phyloP scores from a whole-genome alignment of 495 filamentous ascomycete genomes.

The Geopyxis carbonaria region DNA sequence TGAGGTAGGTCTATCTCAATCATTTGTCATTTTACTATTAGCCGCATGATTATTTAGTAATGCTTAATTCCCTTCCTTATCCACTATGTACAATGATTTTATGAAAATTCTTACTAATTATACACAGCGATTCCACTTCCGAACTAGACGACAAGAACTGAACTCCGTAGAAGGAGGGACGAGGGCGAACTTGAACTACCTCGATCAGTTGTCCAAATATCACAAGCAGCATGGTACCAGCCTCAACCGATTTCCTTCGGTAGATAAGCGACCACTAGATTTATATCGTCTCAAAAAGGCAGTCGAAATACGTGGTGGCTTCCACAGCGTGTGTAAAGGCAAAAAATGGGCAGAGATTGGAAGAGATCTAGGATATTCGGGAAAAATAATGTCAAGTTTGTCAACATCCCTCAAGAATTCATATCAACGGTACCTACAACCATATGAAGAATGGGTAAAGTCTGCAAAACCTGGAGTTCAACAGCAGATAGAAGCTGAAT shows the following conservation, averaged over 20 bases:
- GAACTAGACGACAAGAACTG: constrained; percentile 88
- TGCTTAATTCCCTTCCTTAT: neutral
- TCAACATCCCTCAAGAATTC: constrained; percentile 98
- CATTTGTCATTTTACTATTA: constrained; percentile 2
- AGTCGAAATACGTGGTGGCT: constrained; percentile 81
- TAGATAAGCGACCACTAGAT: constrained; percentile 95
- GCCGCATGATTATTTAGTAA: constrained; percentile 9
- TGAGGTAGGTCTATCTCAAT: constrained; percentile 45
- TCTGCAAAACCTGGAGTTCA: constrained; percentile 93
- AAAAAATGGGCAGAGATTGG: constrained; percentile 99
- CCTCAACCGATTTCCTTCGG: constrained; percentile 81
- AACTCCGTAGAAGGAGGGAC: constrained; percentile 99
- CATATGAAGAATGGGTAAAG: constrained; percentile 88
- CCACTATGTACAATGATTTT: constrained; percentile 6
- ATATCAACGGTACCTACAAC: constrained; percentile 86
- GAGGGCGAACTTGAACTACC: constrained; percentile 85
- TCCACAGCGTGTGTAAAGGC: constrained; percentile 85
- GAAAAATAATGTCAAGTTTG: constrained; percentile 99
- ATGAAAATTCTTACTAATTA: constrained; percentile 20
- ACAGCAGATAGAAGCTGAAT: constrained; percentile 80
- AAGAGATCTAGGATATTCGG: constrained; percentile 90
- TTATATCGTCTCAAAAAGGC: constrained; percentile 93
- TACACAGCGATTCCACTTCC: constrained; percentile 80
- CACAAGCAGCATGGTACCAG: constrained; percentile 94
- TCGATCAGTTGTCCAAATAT: constrained; percentile 88